Evolutionary conservation across 352 stramenopile genomes (phyloP).

Genomic region (Pythium phragmitis): DNA sequence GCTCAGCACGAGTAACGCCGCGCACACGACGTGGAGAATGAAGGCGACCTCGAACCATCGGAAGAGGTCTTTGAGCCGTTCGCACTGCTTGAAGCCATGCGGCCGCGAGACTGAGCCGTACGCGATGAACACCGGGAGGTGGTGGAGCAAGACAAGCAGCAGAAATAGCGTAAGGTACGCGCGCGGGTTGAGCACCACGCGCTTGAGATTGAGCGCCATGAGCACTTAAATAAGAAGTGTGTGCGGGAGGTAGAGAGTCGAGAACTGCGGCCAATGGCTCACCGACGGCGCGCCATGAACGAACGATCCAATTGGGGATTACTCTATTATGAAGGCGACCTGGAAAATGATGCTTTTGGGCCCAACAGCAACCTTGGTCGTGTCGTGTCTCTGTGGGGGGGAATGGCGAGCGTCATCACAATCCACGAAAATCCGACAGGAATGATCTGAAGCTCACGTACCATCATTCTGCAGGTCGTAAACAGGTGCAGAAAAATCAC

Average conservation of each 20-base stretch:
- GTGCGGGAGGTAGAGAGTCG: background rate
- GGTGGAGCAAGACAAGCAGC: slow-evolving; percentile 54
- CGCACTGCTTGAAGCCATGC: slow-evolving; percentile 37
- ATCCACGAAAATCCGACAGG: background rate
- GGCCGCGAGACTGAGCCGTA: slow-evolving; percentile 44
- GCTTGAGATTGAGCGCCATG: slow-evolving; percentile 48
- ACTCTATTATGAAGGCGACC: background rate
- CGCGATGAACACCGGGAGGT: slow-evolving; percentile 65
- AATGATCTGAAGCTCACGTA: background rate
- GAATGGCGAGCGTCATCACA: background rate
- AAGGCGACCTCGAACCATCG: slow-evolving; percentile 56
- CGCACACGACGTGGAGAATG: slow-evolving; percentile 43
- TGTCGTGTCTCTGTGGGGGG: background rate
- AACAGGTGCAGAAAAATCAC: background rate
- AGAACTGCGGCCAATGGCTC: background rate
- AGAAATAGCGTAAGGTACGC: slow-evolving; percentile 67
- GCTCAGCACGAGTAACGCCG: slow-evolving; percentile 37
- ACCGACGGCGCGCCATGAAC: slow-evolving; percentile 3
- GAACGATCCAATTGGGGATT: background rate
- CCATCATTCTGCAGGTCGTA: background rate
- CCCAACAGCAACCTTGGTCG: background rate
- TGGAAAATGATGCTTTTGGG: too few relatives aligned
- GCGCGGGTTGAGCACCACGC: slow-evolving; percentile 75
- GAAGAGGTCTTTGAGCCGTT: slow-evolving; percentile 52
- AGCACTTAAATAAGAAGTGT: background rate